phyloP scores from a whole-genome alignment of 2,329 filamentous ascomycete species.

The Pyrenochaeta sp. region DNA sequence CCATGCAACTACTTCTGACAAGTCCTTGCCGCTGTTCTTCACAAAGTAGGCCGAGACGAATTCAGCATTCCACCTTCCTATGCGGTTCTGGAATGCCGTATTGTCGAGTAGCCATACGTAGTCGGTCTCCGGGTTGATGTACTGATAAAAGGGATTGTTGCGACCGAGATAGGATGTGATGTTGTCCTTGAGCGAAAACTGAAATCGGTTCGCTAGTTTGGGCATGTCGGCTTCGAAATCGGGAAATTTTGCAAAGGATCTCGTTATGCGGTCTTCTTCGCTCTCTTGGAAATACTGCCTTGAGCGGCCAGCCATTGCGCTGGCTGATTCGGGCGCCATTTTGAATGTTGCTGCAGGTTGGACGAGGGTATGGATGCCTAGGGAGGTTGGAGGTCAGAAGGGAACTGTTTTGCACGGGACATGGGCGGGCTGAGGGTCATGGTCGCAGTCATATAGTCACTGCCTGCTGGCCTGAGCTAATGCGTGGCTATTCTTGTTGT shows the following conservation, averaged over 20 bases:
- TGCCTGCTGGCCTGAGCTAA: conserved; percentile 25
- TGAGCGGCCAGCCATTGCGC: conserved; percentile 39
- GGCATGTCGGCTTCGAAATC: conserved; percentile 51
- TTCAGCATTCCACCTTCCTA: conserved; percentile 76
- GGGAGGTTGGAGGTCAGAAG: conserved; percentile 43
- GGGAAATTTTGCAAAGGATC: conserved; percentile 38
- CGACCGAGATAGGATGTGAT: conserved; percentile 50
- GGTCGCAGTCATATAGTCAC: conserved; percentile 26
- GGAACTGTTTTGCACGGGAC: conserved; percentile 44
- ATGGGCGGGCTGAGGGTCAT: conserved; percentile 25
- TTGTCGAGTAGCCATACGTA: conserved; percentile 92
- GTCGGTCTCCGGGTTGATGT: conserved; percentile 69
- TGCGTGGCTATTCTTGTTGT: conserved; percentile 18
- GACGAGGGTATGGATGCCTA: conserved; percentile 29
- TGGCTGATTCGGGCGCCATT: conserved; percentile 37
- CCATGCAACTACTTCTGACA: conserved; percentile 73
- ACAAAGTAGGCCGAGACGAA: conserved; percentile 85
- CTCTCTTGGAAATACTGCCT: conserved; percentile 42
- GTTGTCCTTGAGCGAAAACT: conserved; percentile 50
- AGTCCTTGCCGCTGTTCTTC: conserved; percentile 70
- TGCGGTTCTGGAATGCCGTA: conserved; percentile 71
- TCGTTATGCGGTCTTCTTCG: conserved; percentile 44
- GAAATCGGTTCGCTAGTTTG: conserved; percentile 41
- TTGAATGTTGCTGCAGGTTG: conserved; percentile 23
- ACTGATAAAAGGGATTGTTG: conserved; percentile 47